Evolutionary conservation across 129 eudicot species (phyloP).

Genomic region (Centella asiatica): DNA sequence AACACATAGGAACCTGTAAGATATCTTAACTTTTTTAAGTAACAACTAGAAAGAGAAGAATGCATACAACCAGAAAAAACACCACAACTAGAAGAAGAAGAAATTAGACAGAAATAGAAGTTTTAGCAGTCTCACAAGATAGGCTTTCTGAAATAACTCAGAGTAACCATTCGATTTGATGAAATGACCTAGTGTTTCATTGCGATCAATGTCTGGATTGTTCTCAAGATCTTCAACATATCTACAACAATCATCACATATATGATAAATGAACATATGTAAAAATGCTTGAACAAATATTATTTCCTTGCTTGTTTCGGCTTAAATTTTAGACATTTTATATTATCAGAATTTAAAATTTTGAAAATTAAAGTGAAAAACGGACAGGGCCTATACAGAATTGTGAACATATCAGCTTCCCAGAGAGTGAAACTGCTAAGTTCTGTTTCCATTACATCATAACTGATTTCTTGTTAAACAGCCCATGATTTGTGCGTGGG

Average conservation of each 20-base stretch:
- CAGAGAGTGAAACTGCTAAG: too few species aligned
- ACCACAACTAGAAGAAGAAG: not conserved
- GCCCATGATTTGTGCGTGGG: too few species aligned
- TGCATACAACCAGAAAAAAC: not conserved
- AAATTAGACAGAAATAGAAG: not conserved
- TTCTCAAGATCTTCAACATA: conserved; percentile 74
- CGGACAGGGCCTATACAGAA: too few species aligned
- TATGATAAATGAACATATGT: not conserved
- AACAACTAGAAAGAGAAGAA: not conserved
- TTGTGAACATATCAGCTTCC: too few species aligned
- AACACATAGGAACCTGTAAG: conserved; percentile 68
- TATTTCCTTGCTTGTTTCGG: too few species aligned
- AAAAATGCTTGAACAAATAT: too few species aligned
- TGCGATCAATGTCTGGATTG: conserved; percentile 62
- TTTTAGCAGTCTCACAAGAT: conserved; percentile 46
- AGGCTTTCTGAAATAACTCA: conserved; percentile 78
- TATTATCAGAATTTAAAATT: too few species aligned
- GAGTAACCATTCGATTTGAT: conserved; percentile 72
- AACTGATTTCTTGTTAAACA: too few species aligned
- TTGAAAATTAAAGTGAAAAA: too few species aligned
- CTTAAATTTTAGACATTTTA: too few species aligned
- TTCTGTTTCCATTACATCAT: too few species aligned
- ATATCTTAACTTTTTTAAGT: not conserved
- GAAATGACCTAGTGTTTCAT: conserved; percentile 76
- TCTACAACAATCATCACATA: conserved; percentile 33